Conservation (phyloP, 495 filamentous ascomycete species). For the Pseudotulostoma volvatum region DNA sequence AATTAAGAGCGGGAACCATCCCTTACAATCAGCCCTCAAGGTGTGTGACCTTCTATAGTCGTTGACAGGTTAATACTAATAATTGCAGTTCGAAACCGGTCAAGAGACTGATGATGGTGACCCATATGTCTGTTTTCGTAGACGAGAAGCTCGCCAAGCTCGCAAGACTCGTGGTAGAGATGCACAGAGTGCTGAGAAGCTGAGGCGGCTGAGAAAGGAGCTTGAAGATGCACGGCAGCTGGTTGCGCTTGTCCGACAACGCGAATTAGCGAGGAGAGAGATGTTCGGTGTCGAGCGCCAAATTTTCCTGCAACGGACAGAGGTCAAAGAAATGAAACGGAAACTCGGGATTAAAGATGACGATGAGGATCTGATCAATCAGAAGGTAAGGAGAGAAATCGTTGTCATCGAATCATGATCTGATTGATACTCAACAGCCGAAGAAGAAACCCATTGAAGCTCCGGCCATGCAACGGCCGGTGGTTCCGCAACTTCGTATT, state of each 20-base stretch:
- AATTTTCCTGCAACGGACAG: slow-evolving; percentile 64
- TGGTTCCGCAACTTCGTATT: slow-evolving; percentile 45
- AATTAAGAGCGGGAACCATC: slow-evolving; percentile 43
- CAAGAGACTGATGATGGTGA: slow-evolving; percentile 89
- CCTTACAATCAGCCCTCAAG: slow-evolving; percentile 61
- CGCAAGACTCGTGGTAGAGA: slow-evolving; percentile 90
- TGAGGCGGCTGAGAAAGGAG: slow-evolving; percentile 81
- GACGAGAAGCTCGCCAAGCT: slow-evolving; percentile 83
- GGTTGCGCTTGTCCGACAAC: slow-evolving; percentile 54
- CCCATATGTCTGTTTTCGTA: slow-evolving; percentile 95
- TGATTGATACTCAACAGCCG: slow-evolving; percentile 30
- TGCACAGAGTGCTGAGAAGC: slow-evolving; percentile 83
- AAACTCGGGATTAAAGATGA: slow-evolving; percentile 79
- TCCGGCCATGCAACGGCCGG: slow-evolving; percentile 36
- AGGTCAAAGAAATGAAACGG: slow-evolving; percentile 72
- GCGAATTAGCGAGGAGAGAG: slow-evolving; percentile 64
- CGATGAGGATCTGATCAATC: slow-evolving; percentile 89
- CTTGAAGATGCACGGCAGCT: slow-evolving; percentile 77
- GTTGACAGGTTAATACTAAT: slow-evolving; percentile 11
- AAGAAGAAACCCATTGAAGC: slow-evolving; percentile 49
- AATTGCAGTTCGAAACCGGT: slow-evolving; percentile 62
- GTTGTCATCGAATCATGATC: neutral
- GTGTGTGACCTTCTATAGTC: slow-evolving; percentile 17
- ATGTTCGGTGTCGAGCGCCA: slow-evolving; percentile 53
- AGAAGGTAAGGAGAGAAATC: slow-evolving; percentile 48